Percentiles rank a stretch among this genome's conserved stretches.
These are phyloP conservation scores for Phanerochaete carnosa DNA, from an alignment of 768 basidiomycete genomes.

Conservation along the genomic window DNA sequence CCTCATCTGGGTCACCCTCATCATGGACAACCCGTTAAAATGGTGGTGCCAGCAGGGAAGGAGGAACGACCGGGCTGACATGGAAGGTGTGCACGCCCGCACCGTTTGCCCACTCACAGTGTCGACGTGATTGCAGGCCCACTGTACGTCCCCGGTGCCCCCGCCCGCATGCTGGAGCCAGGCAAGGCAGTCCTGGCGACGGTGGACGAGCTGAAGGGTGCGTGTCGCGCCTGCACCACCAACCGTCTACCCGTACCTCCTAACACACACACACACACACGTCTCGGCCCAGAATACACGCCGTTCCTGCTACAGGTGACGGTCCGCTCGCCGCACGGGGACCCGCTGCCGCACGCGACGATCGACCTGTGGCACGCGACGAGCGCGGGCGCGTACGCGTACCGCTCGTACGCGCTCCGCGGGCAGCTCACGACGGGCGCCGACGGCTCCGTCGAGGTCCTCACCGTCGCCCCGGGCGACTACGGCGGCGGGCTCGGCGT, in stretches of 20 bases:
- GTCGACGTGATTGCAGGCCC: conserved; percentile 14
- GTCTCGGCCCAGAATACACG: conserved; percentile 14
- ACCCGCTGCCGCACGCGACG: conserved; percentile 17
- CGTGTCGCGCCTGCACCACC: too few species aligned
- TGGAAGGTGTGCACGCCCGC: conserved; percentile 9
- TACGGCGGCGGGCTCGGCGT: conserved; percentile 11
- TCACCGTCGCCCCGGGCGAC: conserved; percentile 21
- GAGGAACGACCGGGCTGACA: conserved; percentile 9
- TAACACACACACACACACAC: too few species aligned
- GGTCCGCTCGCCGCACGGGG: conserved; percentile 20
- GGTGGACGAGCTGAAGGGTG: conserved; percentile 14
- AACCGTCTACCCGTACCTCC: too few species aligned
- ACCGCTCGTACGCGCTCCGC: conserved; percentile 19
- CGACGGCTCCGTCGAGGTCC: conserved; percentile 18
- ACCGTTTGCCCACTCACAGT: neutral
- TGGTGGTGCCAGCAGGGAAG: conserved; percentile 11
- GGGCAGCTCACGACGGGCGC: conserved; percentile 20
- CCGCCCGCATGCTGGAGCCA: conserved; percentile 19
- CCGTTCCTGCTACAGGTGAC: conserved; percentile 9
- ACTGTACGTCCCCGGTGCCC: conserved; percentile 19
- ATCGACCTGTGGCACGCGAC: conserved; percentile 27
- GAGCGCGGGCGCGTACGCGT: conserved; percentile 17
- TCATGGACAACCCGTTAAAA: conserved; percentile 8
- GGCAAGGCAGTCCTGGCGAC: conserved; percentile 24
- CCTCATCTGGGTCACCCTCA: neutral